These are phyloP conservation scores for Plasmodium gaboni DNA, from an alignment of 169 alveolate genomes.

Conservation along the genomic window DNA sequence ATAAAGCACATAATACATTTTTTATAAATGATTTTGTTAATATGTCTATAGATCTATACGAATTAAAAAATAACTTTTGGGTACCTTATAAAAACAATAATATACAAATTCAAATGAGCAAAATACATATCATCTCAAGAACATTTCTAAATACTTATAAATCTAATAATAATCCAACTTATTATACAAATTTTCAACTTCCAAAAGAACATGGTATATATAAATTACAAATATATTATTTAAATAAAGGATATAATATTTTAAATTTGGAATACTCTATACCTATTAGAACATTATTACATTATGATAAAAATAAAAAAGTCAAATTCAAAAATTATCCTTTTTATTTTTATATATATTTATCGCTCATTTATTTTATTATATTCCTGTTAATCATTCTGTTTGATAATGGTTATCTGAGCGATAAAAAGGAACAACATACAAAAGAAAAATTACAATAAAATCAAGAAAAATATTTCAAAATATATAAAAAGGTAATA, in stretches of 20 bases:
- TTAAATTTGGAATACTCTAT: slow-evolving; percentile 56
- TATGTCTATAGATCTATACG: slow-evolving; percentile 61
- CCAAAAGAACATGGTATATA: slow-evolving; percentile 69
- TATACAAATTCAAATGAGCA: slow-evolving; percentile 42
- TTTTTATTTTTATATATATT: slow-evolving; percentile 61
- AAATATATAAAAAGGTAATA: background rate
- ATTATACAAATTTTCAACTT: slow-evolving; percentile 23
- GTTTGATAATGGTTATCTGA: slow-evolving; percentile 29
- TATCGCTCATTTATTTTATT: slow-evolving; percentile 58
- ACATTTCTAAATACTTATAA: slow-evolving; percentile 27
- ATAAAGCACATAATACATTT: background rate
- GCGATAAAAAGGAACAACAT: slow-evolving; percentile 7
- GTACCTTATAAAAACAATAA: slow-evolving; percentile 52
- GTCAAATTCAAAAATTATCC: slow-evolving; percentile 39
- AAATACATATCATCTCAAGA: slow-evolving; percentile 26
- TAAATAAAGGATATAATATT: slow-evolving; percentile 64
- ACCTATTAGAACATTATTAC: slow-evolving; percentile 50
- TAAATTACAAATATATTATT: slow-evolving; percentile 64
- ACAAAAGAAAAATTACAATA: background rate
- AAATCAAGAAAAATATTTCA: background rate
- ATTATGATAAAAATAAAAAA: slow-evolving; percentile 73
- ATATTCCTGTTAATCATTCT: slow-evolving; percentile 27
- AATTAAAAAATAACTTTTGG: slow-evolving; percentile 52
- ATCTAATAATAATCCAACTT: slow-evolving; percentile 32
- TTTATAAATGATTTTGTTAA: slow-evolving; percentile 31